A percentile compares a stretch with the other conserved stretches of the same genome.
phyloP scores from a whole-genome alignment of 2,329 filamentous ascomycete genomes.

The Clarireedia hainanense region DNA sequence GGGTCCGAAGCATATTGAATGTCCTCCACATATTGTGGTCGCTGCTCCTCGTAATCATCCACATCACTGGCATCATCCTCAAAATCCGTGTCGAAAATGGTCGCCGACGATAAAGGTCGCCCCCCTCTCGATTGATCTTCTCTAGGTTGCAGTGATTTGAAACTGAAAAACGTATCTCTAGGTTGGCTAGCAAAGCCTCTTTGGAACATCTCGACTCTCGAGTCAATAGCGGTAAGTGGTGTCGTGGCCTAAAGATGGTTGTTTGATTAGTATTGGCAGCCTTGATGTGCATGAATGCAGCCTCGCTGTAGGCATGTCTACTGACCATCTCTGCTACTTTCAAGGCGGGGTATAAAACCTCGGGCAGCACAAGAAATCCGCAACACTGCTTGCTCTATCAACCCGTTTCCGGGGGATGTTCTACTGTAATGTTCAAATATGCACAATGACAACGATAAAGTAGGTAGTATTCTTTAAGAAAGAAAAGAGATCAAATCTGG shows the following conservation, averaged over 20 bases:
- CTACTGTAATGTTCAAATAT: constrained; percentile 8
- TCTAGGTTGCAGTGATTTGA: constrained; percentile 41
- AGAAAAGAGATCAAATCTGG: neutral
- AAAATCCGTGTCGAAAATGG: constrained; percentile 69
- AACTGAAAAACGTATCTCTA: constrained; percentile 54
- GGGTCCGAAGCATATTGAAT: constrained; percentile 5
- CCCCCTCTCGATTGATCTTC: constrained; percentile 33
- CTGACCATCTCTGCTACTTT: constrained; percentile 5
- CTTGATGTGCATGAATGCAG: neutral
- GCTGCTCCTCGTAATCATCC: constrained; percentile 30
- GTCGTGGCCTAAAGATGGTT: constrained; percentile 18
- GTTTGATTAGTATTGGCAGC: constrained; percentile 15
- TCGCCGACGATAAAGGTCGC: constrained; percentile 58
- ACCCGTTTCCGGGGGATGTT: constrained; percentile 7
- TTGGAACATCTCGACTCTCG: constrained; percentile 37
- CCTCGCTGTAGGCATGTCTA: neutral
- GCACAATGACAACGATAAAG: constrained; percentile 13
- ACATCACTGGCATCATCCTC: constrained; percentile 51
- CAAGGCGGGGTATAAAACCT: neutral
- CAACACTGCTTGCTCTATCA: constrained; percentile 7
- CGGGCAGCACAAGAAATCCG: constrained; percentile 2
- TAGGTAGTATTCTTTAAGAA: neutral
- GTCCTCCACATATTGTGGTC: constrained; percentile 5
- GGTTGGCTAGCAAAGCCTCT: constrained; percentile 30
- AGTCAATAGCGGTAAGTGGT: constrained; percentile 24